A percentile compares a stretch with the other conserved stretches of the same genome.
These are phyloP conservation scores for Pseudodiploospora longispora DNA, from an alignment of 2,329 filamentous ascomycete species.

Conservation along the genomic window DNA sequence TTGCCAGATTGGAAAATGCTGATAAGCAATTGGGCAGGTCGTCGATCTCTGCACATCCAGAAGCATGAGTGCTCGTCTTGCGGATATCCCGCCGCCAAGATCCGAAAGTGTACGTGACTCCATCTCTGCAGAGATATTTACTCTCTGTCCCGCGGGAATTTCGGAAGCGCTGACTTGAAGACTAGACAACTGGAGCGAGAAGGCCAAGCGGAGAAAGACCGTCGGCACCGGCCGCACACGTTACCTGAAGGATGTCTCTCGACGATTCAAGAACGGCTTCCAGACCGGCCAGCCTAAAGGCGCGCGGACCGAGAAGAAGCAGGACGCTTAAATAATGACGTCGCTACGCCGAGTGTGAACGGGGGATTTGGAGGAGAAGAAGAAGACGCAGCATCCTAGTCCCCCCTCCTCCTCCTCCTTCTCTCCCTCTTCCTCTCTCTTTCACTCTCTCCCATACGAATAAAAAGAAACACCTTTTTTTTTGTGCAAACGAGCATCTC, in stretches of 20 bases:
- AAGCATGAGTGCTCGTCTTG: slow-evolving; percentile 95
- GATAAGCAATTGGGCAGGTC: slow-evolving; percentile 48
- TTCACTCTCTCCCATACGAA: too few relatives aligned
- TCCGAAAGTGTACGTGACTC: slow-evolving; percentile 83
- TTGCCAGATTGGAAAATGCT: slow-evolving; percentile 10
- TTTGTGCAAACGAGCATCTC: too few relatives aligned
- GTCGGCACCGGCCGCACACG: slow-evolving; percentile 94
- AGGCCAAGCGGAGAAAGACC: slow-evolving; percentile 99
- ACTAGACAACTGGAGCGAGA: slow-evolving; percentile 98
- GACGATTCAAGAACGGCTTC: slow-evolving; percentile 98
- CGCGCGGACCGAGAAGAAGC: slow-evolving; percentile 40
- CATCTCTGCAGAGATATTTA: background rate
- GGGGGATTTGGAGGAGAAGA: too few relatives aligned
- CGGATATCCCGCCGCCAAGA: slow-evolving; percentile 96
- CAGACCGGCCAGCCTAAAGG: slow-evolving; percentile 81
- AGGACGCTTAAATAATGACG: slow-evolving; percentile 24
- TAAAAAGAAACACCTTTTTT: too few relatives aligned
- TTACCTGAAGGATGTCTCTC: slow-evolving; percentile 85
- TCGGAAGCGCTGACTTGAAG: slow-evolving; percentile 1
- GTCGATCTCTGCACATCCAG: slow-evolving; percentile 97
- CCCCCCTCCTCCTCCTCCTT: background rate
- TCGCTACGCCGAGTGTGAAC: slow-evolving; percentile 4
- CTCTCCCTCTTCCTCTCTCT: background rate
- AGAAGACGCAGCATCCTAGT: background rate
- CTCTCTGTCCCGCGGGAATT: background rate